Percentiles rank a stretch among this genome's conserved stretches.
phyloP scores from a whole-genome alignment of 129 eudicot genomes.

The Centaurea solstitialis region DNA sequence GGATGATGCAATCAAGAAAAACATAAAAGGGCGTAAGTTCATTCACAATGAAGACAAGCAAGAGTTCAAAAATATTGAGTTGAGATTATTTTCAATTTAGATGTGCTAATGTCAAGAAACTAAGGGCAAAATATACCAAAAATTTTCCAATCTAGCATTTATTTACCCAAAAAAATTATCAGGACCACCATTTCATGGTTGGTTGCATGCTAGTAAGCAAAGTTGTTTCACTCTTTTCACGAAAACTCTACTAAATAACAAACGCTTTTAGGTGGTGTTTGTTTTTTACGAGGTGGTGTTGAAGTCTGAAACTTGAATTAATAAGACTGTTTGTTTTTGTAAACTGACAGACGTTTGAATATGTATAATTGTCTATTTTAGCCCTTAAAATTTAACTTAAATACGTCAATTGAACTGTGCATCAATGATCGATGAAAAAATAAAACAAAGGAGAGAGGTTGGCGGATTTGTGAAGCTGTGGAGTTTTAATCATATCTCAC shows the following conservation, averaged over 20 bases:
- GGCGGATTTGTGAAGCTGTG: no score
- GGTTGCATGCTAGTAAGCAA: background rate
- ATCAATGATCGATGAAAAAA: no score
- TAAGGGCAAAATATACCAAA: background rate
- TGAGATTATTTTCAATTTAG: background rate
- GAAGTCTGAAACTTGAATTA: no score
- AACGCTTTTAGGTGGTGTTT: background rate
- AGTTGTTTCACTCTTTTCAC: background rate
- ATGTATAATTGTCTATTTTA: no score
- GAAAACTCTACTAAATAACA: background rate
- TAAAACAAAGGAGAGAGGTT: no score
- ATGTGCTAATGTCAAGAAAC: background rate
- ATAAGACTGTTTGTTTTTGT: no score
- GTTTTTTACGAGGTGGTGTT: no score
- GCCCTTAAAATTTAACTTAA: no score
- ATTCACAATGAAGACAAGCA: background rate
- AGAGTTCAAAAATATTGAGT: background rate
- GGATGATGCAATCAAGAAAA: background rate
- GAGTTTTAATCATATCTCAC: no score
- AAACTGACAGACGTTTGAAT: no score
- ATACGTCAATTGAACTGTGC: no score
- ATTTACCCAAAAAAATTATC: background rate
- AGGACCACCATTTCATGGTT: background rate
- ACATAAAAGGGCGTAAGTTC: background rate
- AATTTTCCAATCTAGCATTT: background rate